Evolutionary conservation across 345 rosid species (phyloP), one percentile per base, ranked within the genome.

Genomic region (Aquilaria malaccensis): DNA sequence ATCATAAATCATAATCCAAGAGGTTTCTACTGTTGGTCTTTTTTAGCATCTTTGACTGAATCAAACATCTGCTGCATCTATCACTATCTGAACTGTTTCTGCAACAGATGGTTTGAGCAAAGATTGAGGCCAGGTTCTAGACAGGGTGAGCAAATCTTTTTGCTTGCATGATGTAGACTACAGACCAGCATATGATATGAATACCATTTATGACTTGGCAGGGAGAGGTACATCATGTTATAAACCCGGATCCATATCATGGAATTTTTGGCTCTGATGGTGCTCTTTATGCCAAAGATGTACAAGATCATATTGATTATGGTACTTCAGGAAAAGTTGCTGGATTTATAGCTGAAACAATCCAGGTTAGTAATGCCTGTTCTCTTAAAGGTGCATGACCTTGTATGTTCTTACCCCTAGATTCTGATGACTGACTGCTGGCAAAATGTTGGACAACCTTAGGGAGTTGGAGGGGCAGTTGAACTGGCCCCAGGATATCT

Each of bases 401-500:
- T 37, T 43, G 15, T 29, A 6, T 32, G 57, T 63, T 37, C 14
- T 51, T 29, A 29, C 13, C 13, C 9, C 50, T 52, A 11, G 33
- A 41, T 37, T 6, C 13, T 52, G 7, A 9, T 3, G 52, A 52
- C 66, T 63, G 15, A 59, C 45, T 37, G 61, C 50, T 45, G 14
- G 32, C 52, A 63, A 59, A 55, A 52, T 52, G 60, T 33, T 75
- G 33, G 45, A 53, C 31, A 29, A 54, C 33, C 53, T 50, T 56
- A 88, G 97, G 99, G 96, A 50, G 96, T 79, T 10, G 99, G 99
- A 64, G 99, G 99, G 67, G 81, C 96, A 63, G 96, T 90, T 62
- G 99, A 94, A 72, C 72, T 94, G 46, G 96, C 99, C 76, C 95
- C 96, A 13, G 97, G 96, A 50, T 94, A 94, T 77, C 68, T 90